Base-by-base conservation (phyloP, 106 monocot species). In the Allium fistulosum region DNA sequence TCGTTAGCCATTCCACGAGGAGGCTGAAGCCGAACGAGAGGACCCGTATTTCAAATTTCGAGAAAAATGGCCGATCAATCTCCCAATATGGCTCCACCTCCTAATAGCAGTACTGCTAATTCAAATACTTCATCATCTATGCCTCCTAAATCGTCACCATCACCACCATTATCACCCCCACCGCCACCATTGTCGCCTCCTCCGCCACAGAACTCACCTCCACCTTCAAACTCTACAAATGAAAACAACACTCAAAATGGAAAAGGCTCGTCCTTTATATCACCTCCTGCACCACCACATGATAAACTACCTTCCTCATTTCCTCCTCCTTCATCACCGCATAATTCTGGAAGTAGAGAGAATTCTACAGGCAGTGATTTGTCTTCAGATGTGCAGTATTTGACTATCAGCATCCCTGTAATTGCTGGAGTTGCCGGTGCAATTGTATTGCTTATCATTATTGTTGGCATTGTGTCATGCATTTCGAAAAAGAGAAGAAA, bases 401-500 rank as follows among this genome's bases (percentile, higher is more conserved):
- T 12, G 2, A 55, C 11, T 11, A 12, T 55, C 13, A 5, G 15
- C 53, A 15, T 55, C 13, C 53, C 15, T 4, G 53, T 83, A 9
- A 48, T 83, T 13, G 67, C 72, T 2, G 90, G 82, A 1, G 27
- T 79, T 46, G 78, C 71, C 0, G 81, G 65, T 2, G 94, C 82
- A 7, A 53, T 85, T 9, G 79, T 50, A 2, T 3, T 74, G n/a
- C 70, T 95, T 67, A 7, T 95, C 48, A 28, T 77, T 13, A 37
- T 83, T 11, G 56, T 81, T 48, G 37, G 76, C 26, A 50, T 74
- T 11, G 62, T 57, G 7, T 15, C 53, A 3, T 85, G 75, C 61
- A 12, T 95, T 26, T 81, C 76, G n/a, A 85, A 82, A 80, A 92
- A 73, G 76, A 79, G 70, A 74, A 81, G 56, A 79, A 74, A 74